phyloP scores from a whole-genome alignment of 1,284 basidiomycete genomes.

The Cutaneotrichosporon curvatum region DNA sequence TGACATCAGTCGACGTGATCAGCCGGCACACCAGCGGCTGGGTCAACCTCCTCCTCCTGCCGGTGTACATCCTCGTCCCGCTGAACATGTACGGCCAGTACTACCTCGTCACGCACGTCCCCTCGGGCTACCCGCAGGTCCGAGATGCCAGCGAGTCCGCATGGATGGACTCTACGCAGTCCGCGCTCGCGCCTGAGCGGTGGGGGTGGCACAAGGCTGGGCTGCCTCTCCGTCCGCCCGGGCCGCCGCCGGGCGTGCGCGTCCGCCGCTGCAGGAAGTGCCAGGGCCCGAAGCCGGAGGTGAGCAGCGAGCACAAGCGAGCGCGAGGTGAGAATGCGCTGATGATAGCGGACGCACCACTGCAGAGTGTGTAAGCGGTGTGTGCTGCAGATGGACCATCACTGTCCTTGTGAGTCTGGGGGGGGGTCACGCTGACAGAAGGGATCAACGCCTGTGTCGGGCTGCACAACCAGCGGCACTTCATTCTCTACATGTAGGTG shows the following conservation, averaged over 20 bases:
- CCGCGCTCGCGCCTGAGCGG: slow-evolving; percentile 25
- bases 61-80: slow-evolving; percentile 65
- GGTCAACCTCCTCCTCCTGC: slow-evolving; percentile 51
- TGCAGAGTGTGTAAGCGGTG: slow-evolving; percentile 89
- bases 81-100: slow-evolving; percentile 75
- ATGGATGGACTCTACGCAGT: slow-evolving; percentile 23
- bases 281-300: slow-evolving; percentile 68
- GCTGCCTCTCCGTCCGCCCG: background rate
- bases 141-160: slow-evolving; percentile 18
- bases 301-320: too few species aligned
- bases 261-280: slow-evolving; percentile 64
- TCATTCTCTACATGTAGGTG: slow-evolving; percentile 78
- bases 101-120: slow-evolving; percentile 69
- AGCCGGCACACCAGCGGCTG: slow-evolving; percentile 51
- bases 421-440: slow-evolving; percentile 32
- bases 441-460: slow-evolving; percentile 99
- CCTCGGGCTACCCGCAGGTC: slow-evolving; percentile 59
- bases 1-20: slow-evolving; percentile 62
- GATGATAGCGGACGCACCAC: slow-evolving; percentile 77
- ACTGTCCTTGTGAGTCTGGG: slow-evolving; percentile 67
- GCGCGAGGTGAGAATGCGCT: background rate
- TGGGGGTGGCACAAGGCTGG: slow-evolving; percentile 20
- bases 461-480: slow-evolving; percentile 89
- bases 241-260: slow-evolving; percentile 6
- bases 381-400: slow-evolving; percentile 89